Percentiles rank a stretch among this genome's conserved stretches.
These are phyloP conservation scores for Alternaria viburni DNA, from an alignment of 2,329 filamentous ascomycete genomes.

Conservation along the genomic window DNA sequence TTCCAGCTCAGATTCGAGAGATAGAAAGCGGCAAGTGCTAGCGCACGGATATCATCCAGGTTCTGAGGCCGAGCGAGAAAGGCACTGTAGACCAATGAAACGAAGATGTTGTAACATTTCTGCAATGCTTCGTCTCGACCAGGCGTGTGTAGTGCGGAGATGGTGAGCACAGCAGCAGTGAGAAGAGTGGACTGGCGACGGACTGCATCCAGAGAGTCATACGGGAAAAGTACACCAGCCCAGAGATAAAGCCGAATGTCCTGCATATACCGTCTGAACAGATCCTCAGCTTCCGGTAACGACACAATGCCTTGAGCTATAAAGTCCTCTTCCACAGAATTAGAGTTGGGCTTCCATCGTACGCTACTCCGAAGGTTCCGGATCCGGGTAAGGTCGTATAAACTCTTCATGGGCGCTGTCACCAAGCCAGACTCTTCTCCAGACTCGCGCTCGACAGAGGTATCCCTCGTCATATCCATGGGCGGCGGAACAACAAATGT, in stretches of 20 bases:
- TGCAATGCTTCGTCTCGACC: slow-evolving; percentile 36
- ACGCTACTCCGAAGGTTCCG: slow-evolving; percentile 40
- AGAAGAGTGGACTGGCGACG: slow-evolving; percentile 41
- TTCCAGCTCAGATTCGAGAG: slow-evolving; percentile 51
- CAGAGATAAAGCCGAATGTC: slow-evolving; percentile 42
- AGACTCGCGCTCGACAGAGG: slow-evolving; percentile 37
- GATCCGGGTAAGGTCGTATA: slow-evolving; percentile 44
- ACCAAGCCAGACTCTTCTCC: slow-evolving; percentile 36
- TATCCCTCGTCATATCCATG: slow-evolving; percentile 45
- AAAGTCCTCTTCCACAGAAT: slow-evolving; percentile 39
- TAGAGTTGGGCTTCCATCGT: slow-evolving; percentile 30
- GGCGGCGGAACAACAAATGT: slow-evolving; percentile 34
- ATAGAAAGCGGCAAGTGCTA: slow-evolving; percentile 51
- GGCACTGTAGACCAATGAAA: slow-evolving; percentile 41
- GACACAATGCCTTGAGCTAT: slow-evolving; percentile 40
- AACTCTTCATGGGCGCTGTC: slow-evolving; percentile 42
- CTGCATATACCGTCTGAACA: slow-evolving; percentile 39
- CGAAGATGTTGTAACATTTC: slow-evolving; percentile 43
- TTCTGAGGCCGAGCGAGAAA: slow-evolving; percentile 45
- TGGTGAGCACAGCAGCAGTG: slow-evolving; percentile 38
- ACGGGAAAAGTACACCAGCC: slow-evolving; percentile 41
- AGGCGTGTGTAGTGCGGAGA: slow-evolving; percentile 40
- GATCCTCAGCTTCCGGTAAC: slow-evolving; percentile 34
- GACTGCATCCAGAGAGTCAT: slow-evolving; percentile 37
- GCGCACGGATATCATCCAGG: slow-evolving; percentile 48